These are phyloP conservation scores for Coniosporium apollinis DNA, from an alignment of 495 filamentous ascomycete species.

Conservation along the genomic window DNA sequence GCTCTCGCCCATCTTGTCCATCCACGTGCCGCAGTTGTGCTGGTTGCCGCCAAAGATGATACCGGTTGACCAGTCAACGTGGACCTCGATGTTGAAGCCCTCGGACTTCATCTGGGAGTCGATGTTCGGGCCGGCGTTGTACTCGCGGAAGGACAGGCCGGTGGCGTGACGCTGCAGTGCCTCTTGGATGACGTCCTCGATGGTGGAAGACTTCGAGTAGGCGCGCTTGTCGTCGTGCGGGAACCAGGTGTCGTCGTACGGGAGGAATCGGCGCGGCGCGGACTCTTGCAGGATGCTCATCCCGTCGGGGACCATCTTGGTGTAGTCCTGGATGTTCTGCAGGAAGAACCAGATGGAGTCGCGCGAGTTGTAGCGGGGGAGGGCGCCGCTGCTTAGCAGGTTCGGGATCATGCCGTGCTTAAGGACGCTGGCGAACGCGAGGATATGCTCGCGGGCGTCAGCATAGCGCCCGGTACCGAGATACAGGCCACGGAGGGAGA, in stretches of 20 bases:
- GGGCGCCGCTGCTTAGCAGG: conserved; percentile 64
- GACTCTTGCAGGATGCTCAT: conserved; percentile 54
- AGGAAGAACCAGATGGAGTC: conserved; percentile 97
- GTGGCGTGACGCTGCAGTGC: conserved; percentile 76
- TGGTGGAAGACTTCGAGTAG: conserved; percentile 62
- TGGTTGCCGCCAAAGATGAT: conserved; percentile 90
- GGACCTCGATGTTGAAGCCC: conserved; percentile 81
- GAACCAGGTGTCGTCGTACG: conserved; percentile 93
- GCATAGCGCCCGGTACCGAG: conserved; percentile 74
- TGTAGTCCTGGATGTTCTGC: conserved; percentile 89
- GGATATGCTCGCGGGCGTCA: conserved; percentile 83
- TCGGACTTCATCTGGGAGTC: conserved; percentile 88
- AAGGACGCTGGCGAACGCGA: conserved; percentile 88
- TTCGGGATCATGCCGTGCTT: conserved; percentile 99
- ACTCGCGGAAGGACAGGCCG: conserved; percentile 82
- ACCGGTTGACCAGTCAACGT: conserved; percentile 84
- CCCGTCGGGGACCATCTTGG: conserved; percentile 65
- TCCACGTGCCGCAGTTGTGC: conserved; percentile 95
- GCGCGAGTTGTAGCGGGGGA: conserved; percentile 91
- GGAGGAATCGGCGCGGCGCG: conserved; percentile 75
- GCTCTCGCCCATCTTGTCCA: conserved; percentile 99
- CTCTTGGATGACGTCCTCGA: conserved; percentile 86
- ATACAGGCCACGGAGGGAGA: conserved; percentile 78
- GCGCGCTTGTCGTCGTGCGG: conserved; percentile 60
- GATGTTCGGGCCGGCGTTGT: conserved; percentile 73